Base-by-base conservation (phyloP, 169 alveolate species). In the Theileria equi region DNA sequence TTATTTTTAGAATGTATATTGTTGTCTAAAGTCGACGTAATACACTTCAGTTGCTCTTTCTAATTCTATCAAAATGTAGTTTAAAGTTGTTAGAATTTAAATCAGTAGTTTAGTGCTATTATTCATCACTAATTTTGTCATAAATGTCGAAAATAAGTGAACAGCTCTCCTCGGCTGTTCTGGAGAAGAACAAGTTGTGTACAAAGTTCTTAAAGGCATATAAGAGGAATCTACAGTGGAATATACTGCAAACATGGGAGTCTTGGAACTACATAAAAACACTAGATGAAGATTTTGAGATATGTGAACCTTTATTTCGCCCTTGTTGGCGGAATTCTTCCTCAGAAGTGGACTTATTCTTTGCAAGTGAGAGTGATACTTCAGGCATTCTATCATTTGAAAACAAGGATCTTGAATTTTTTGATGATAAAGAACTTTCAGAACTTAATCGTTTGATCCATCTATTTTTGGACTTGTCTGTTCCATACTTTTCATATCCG, bases 331-430 rank as follows among this genome's bases (percentile, higher is more conserved):
- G 23, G 13, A 67, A 57, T 52, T 47, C 70, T n/a, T 64, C 54
- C n/a, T 26, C 50, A 1, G 40, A 25, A 16, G 21, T 3, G 8
- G 48, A 35, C 17, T 19, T 55, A 5, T 7, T 31, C 16, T 1
- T 7, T 6, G 6, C 53, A 3, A 35, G 35, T 38, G 61, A 28
- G 4, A 29, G 34, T 2, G 53, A 44, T 4, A 29, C 29, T 19
- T 4, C 10, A 13, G 29, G 13, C 10, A 10, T 2, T 10, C 0
- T 41, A 5, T 32, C 50, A 49, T 31, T 1, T 54, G 21, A 38
- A 11, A 28, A 26, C 16, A 77, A 65, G 62, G 81, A 77, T 25
- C 34, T 77, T 17, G 86, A 77, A 21, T 77, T 77, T 31, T 53
- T 77, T 74, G 35, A 17, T 2, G 64, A 55, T 23, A 26, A 63